Base-by-base conservation (phyloP, 164 flowering plant genomes). In the grape (Vitis vinifera) region DNA sequence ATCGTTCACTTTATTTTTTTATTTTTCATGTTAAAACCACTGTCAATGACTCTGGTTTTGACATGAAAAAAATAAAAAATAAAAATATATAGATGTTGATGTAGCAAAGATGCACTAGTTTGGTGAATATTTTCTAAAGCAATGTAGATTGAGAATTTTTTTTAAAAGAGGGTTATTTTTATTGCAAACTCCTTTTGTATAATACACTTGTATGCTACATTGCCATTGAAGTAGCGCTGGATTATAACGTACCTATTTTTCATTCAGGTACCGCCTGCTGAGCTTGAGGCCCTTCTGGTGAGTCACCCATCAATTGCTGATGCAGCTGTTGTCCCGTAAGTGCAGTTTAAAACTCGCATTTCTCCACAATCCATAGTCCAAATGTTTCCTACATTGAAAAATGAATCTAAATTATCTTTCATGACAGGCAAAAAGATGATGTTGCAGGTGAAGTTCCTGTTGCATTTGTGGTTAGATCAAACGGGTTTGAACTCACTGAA, bases 291-390 rank as follows among this genome's bases (percentile, higher is more conserved):
- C 44, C 82, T 91, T 16, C 90, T 93, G 1, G 17, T 91, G 3
- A 77, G 76, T 68, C 97, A 93, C 56, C 85, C 93, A 11, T 73
- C 79, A 1, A 88, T 93, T 44, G 85, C 89, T 0, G 98, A 93
- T 71, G 95, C 95, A 0, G 98, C 97, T 1, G 98, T 91, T 69
- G 90, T 93, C 47, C 87, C 97, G 98, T 93, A 76, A 82, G 98
- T 76, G 5, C 55, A 15, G 12, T 47, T n/a, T 31, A 59, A 14
- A 16, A 13, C 44, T 9, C 15, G 5, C 62, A 14, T 3, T 1
- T 59, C 37, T 51, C 1, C 12, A 1, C 30, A 4, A 63, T 19
- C 29, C 12, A n/a, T 16, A 4, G 14, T 55, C 1, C 13, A 15
- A 23, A 58, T 15, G 29, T 15, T 48, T 7, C 14, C 4, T 61